A percentile compares a stretch with the other conserved stretches of the same genome.
phyloP scores from a whole-genome alignment of 2,329 filamentous ascomycete genomes.

The Botryotinia narcissicola region DNA sequence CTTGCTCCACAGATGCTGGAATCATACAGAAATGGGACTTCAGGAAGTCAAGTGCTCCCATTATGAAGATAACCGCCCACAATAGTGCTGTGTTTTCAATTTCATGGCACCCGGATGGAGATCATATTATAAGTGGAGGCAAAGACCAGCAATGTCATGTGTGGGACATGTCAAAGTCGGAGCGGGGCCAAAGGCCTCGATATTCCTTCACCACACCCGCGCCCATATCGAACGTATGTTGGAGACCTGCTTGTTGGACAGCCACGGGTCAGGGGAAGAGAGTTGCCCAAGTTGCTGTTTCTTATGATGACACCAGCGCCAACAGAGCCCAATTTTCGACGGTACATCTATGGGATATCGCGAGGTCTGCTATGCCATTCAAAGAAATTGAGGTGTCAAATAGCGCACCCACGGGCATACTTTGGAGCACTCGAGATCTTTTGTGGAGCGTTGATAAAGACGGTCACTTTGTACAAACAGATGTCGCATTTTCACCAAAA shows the following conservation, averaged over 20 bases:
- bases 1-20: slow-evolving; percentile 62
- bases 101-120: slow-evolving; percentile 66
- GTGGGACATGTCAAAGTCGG: slow-evolving; percentile 61
- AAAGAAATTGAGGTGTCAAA: slow-evolving; percentile 63
- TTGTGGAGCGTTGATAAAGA: slow-evolving; percentile 65
- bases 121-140: slow-evolving; percentile 63
- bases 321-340: slow-evolving; percentile 55
- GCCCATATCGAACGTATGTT: slow-evolving; percentile 57
- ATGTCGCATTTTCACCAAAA: slow-evolving; percentile 62
- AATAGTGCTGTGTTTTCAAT: slow-evolving; percentile 59
- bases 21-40: slow-evolving; percentile 64
- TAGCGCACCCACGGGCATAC: slow-evolving; percentile 53
- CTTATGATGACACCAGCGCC: slow-evolving; percentile 57
- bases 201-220: slow-evolving; percentile 61
- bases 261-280: slow-evolving; percentile 58
- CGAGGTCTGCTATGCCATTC: slow-evolving; percentile 63
- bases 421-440: slow-evolving; percentile 64
- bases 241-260: slow-evolving; percentile 66
- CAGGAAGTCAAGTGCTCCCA: slow-evolving; percentile 51
- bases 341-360: slow-evolving; percentile 68
- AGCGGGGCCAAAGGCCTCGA: slow-evolving; percentile 63
- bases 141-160: slow-evolving; percentile 61
- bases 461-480: slow-evolving; percentile 61
- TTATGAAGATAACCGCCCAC: slow-evolving; percentile 60
- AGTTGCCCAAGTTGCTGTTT: slow-evolving; percentile 60